Evolutionary conservation across 2,329 filamentous ascomycete species (phyloP), one percentile per base, ranked within the genome.

Genomic region (Acrodontium crateriforme): DNA sequence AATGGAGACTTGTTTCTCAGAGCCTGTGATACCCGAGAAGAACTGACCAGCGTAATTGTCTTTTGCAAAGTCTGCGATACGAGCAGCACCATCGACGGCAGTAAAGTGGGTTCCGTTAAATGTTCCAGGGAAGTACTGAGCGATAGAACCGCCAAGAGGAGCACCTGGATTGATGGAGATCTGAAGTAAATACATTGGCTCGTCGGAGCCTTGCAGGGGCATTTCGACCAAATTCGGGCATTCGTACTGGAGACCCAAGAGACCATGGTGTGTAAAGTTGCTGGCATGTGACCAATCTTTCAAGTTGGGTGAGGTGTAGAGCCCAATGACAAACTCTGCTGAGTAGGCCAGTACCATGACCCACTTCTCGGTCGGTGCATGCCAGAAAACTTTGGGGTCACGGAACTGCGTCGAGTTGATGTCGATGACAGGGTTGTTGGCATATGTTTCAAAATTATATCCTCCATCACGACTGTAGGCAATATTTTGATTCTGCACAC

Each of bases 21-120:
- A 53, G 3, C 53, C 52, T 1, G 60, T 44, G 23, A 58, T 44
- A 4, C 58, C 58, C 27, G 60, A 60, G 46, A 70, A 74, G 49
- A 63, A 71, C 40, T 72, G 68, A 0, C 57, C 63, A 0, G 69
- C 69, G 39, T 69, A 69, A 42, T 66, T 68, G 40, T 69, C 65
- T 44, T 51, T 51, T 16, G 32, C 42, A 17, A 49, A 51, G 28
- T 51, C 47, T 11, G 40, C 37, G 25, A 51, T 35, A 11, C 46
- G 45, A 11, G 46, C 38, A 2, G 42, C 46, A 8, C 36, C 42
- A 36, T 67, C 65, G 15, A 55, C 49, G 2, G 62, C 45, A 10
- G 42, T 48, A 34, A 74, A 77, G 44, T 71, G 66, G 0, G 69
- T 74, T n/a, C 72, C 73, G 37, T 78, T 73, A 54, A 75, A 77